These are phyloP conservation scores for Coniochaeta sp. DNA, from an alignment of 2,329 filamentous ascomycete species.

Conservation along the genomic window DNA sequence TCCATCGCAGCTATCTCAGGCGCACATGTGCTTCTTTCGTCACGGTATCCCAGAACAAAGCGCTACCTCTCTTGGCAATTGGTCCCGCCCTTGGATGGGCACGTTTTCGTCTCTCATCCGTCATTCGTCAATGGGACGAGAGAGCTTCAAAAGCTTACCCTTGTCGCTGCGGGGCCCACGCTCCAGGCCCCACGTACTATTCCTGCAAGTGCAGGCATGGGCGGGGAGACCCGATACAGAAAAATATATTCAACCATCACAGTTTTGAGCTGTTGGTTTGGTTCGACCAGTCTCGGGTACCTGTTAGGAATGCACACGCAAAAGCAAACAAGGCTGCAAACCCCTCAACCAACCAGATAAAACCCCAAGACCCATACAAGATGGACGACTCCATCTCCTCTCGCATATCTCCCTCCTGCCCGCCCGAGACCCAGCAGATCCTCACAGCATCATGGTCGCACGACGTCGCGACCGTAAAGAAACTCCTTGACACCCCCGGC, in stretches of 20 bases:
- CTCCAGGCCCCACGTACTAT: no score
- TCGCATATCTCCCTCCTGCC: constrained; percentile 46
- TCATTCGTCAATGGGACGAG: not conserved
- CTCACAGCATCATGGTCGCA: constrained; percentile 49
- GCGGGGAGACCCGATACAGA: not conserved
- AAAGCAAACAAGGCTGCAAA: not conserved
- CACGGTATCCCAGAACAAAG: not conserved
- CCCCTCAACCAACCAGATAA: not conserved
- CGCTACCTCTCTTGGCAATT: not conserved
- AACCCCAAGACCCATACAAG: not conserved
- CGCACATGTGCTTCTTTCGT: not conserved
- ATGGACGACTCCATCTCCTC: constrained; percentile 38
- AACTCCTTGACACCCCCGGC: constrained; percentile 57
- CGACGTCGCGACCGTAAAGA: constrained; percentile 59
- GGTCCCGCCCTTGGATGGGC: not conserved
- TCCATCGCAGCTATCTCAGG: not conserved
- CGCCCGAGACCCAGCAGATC: constrained; percentile 40
- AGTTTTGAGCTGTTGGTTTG: not conserved
- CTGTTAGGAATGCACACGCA: not conserved
- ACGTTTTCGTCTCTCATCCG: not conserved
- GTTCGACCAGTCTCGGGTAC: no score
- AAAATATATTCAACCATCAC: not conserved
- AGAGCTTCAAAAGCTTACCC: not conserved
- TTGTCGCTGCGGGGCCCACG: not conserved
- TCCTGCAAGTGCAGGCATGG: not conserved